A percentile compares a stretch with the other conserved stretches of the same genome.
Conservation (phyloP, 2,329 filamentous ascomycete genomes). For the Cladobotryum mycophilum region DNA sequence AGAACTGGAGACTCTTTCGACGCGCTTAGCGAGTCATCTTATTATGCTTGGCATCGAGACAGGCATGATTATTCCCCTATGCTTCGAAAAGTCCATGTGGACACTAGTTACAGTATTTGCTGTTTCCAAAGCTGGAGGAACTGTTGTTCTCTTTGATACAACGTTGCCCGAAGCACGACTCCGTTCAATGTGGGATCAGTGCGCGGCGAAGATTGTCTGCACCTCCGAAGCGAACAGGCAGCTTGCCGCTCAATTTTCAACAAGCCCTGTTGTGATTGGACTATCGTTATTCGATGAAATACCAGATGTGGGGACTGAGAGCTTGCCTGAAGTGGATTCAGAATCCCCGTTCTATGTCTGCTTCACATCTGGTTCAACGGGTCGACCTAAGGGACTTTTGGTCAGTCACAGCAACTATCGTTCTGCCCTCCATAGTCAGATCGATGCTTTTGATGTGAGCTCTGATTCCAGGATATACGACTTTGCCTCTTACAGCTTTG, state of each 20-base stretch:
- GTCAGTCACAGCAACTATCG: conserved; percentile 34
- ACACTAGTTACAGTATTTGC: conserved; percentile 17
- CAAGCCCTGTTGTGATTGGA: neutral
- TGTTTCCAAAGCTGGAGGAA: conserved; percentile 23
- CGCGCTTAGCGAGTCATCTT: conserved; percentile 27
- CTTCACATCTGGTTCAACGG: conserved; percentile 52
- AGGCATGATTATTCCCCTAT: conserved; percentile 25
- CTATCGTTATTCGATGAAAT: too few relatives aligned
- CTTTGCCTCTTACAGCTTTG: conserved; percentile 15
- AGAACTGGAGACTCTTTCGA: conserved; percentile 19
- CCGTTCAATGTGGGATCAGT: neutral
- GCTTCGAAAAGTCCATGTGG: conserved; percentile 20
- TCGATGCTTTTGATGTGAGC: conserved; percentile 14
- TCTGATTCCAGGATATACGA: conserved; percentile 7
- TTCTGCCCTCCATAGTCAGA: conserved; percentile 33
- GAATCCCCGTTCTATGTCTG: conserved; percentile 31
- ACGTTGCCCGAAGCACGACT: neutral
- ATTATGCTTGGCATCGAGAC: conserved; percentile 16
- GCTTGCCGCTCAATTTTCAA: too few relatives aligned
- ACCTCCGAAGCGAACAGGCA: too few relatives aligned
- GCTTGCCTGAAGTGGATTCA: neutral
- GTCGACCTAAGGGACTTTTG: conserved; percentile 47
- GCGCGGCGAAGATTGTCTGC: neutral
- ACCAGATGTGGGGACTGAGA: too few relatives aligned
- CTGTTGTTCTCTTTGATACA: conserved; percentile 16